phyloP scores from a whole-genome alignment of 2,329 filamentous ascomycete genomes.

The Verticillium tricorpus region DNA sequence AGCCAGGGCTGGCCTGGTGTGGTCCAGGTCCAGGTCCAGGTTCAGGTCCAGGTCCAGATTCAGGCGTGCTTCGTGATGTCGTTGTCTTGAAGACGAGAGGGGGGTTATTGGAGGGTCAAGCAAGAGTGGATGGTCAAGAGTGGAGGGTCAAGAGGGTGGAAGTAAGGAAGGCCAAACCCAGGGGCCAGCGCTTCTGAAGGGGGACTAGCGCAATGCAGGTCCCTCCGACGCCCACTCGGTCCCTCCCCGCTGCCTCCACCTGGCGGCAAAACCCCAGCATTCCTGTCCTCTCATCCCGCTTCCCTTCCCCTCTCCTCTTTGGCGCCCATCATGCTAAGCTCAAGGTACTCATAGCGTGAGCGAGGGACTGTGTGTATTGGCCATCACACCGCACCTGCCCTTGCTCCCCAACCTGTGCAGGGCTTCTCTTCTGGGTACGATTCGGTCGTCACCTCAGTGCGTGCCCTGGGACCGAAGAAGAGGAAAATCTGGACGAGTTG shows the following conservation, averaged over 20 bases:
- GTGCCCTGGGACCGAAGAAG: too few species aligned
- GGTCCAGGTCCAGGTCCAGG: neutral
- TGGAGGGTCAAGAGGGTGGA: neutral
- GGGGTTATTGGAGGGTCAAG: neutral
- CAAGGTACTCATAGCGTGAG: too few species aligned
- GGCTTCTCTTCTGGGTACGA: too few species aligned
- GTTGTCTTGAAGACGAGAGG: neutral
- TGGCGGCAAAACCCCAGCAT: neutral
- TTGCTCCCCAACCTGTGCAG: too few species aligned
- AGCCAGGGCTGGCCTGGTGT: neutral
- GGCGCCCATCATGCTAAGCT: neutral
- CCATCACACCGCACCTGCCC: too few species aligned
- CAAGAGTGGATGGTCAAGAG: neutral
- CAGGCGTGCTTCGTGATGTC: neutral
- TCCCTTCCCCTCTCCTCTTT: neutral
- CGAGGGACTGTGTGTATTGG: too few species aligned
- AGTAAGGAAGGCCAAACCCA: neutral
- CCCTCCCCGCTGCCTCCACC: neutral
- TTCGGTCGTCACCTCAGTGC: too few species aligned
- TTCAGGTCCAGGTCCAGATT: neutral
- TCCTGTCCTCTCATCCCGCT: neutral
- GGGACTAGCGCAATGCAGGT: neutral
- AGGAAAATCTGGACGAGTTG: too few species aligned
- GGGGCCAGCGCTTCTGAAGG: neutral
- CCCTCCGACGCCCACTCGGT: neutral